These are phyloP conservation scores for Xylaria sp. DNA, from an alignment of 495 filamentous ascomycete species.

Conservation along the genomic window DNA sequence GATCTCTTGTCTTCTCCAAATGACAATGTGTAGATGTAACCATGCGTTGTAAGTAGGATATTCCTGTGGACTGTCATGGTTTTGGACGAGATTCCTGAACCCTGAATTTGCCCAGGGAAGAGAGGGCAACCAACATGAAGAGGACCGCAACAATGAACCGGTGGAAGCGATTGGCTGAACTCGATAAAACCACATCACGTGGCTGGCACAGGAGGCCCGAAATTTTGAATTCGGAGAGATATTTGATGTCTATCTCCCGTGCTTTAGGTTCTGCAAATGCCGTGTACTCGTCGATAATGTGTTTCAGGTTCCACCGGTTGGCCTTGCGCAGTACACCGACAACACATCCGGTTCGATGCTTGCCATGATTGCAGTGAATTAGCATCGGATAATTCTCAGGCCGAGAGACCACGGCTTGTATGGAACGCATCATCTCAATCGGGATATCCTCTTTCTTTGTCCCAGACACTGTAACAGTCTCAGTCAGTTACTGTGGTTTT, in stretches of 20 bases:
- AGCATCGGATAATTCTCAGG: slow-evolving; percentile 74
- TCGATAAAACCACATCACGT: neutral
- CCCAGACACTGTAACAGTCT: slow-evolving; percentile 56
- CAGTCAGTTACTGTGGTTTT: neutral
- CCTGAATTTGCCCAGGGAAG: slow-evolving; percentile 10
- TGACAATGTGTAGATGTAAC: neutral
- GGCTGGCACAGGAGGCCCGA: slow-evolving; percentile 32
- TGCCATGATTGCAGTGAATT: slow-evolving; percentile 90
- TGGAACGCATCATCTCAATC: slow-evolving; percentile 64
- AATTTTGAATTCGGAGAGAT: slow-evolving; percentile 52
- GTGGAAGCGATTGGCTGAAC: slow-evolving; percentile 22
- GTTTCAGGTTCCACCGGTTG: slow-evolving; percentile 62
- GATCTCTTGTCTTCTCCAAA: neutral
- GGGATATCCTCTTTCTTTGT: slow-evolving; percentile 77
- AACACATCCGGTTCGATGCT: slow-evolving; percentile 87
- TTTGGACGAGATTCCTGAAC: neutral
- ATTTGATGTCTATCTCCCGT: slow-evolving; percentile 58
- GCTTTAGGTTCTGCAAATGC: slow-evolving; percentile 70
- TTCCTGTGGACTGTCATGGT: neutral
- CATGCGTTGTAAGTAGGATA: no score
- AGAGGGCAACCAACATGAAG: slow-evolving; percentile 30
- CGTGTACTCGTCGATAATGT: slow-evolving; percentile 71
- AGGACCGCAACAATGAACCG: slow-evolving; percentile 32
- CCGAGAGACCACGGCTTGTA: slow-evolving; percentile 70
- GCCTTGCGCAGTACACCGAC: slow-evolving; percentile 73